These are phyloP conservation scores for Furculomyces boomerangus DNA, from an alignment of 371 early-diverging fungal genomes.

Conservation along the genomic window DNA sequence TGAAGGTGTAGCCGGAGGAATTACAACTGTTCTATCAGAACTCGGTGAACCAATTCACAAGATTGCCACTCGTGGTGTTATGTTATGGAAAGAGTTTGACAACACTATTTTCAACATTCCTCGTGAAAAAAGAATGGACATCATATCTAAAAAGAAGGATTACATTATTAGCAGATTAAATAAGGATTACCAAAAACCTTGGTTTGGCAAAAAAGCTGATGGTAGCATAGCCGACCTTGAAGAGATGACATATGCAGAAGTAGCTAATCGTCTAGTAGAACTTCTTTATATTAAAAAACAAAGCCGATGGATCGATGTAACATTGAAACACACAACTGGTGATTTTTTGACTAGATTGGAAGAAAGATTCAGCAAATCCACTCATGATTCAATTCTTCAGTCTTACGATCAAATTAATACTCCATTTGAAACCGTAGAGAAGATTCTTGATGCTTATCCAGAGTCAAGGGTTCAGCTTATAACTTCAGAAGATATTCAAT, in stretches of 20 bases:
- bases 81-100: conserved; percentile 89
- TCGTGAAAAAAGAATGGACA: conserved; percentile 69
- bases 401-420: conserved; percentile 45
- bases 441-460: conserved; percentile 65
- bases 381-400: conserved; percentile 29
- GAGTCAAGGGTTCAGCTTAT: conserved; percentile 55
- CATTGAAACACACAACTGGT: conserved; percentile 64
- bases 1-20: conserved; percentile 74
- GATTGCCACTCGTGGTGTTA: conserved; percentile 86
- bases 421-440: conserved; percentile 43
- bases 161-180: conserved; percentile 83
- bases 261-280: conserved; percentile 63
- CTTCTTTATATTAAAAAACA: conserved; percentile 64
- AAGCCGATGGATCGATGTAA: conserved; percentile 70
- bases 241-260: conserved; percentile 90
- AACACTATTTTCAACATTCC: conserved; percentile 78
- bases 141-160: conserved; percentile 69
- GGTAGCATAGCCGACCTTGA: conserved; percentile 57
- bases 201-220: conserved; percentile 79
- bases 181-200: conserved; percentile 57
- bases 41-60: conserved; percentile 95
- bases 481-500: conserved; percentile 77
- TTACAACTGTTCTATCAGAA: conserved; percentile 87
- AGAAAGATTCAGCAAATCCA: conserved; percentile 51
- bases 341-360: conserved; percentile 81